Percentiles rank a stretch among this genome's conserved stretches.
These are phyloP conservation scores for Pistacia vera DNA, from an alignment of 345 rosid species.

Conservation along the genomic window DNA sequence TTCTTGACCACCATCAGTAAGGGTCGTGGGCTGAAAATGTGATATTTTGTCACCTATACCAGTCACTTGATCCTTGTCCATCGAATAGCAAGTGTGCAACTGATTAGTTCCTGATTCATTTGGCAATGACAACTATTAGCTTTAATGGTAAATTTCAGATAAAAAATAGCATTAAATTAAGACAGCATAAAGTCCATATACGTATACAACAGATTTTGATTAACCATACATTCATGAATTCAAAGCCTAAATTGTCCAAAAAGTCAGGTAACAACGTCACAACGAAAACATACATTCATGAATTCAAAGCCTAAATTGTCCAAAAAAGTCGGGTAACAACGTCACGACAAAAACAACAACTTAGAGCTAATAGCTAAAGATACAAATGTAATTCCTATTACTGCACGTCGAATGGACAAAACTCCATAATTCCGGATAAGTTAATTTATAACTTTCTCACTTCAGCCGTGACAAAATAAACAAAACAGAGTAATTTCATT, in stretches of 20 bases:
- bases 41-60: conserved; percentile 40
- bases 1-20: conserved; percentile 39
- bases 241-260: neutral
- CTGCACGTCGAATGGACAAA: neutral
- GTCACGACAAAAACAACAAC: neutral
- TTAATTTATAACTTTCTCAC: neutral
- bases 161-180: neutral
- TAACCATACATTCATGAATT: neutral
- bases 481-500: neutral
- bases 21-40: conserved; percentile 28
- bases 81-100: conserved; percentile 40
- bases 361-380: neutral
- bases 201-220: neutral
- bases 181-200: neutral
- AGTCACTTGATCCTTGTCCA: conserved; percentile 46
- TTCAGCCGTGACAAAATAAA: neutral
- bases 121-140: conserved; percentile 2
- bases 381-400: neutral
- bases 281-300: neutral
- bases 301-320: neutral
- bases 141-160: neutral
- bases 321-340: neutral
- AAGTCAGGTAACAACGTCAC: neutral
- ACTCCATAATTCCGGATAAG: neutral
- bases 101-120: conserved; percentile 52